Evolutionary conservation across 345 rosid genomes (phyloP).

Genomic region (Diplotaxis tenuifolia): DNA sequence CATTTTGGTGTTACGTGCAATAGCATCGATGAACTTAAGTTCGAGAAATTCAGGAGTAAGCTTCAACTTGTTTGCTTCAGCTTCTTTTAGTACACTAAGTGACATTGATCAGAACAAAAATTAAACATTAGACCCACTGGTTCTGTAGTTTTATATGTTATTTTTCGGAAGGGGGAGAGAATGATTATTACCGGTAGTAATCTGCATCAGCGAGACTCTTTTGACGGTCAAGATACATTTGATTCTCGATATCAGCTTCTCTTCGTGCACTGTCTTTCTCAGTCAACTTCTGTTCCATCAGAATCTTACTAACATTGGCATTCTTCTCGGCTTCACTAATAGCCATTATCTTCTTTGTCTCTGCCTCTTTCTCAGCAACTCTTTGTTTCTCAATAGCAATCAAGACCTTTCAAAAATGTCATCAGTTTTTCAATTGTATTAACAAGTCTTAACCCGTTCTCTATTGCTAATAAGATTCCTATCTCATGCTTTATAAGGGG

Average conservation of each 20-base stretch:
- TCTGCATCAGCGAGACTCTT: constrained; percentile 84
- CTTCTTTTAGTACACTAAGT: constrained; percentile 69
- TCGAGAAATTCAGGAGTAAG: constrained; percentile 89
- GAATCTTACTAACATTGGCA: constrained; percentile 77
- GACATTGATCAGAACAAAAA: constrained; percentile 19
- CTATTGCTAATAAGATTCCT: background rate
- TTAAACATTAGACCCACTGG: background rate
- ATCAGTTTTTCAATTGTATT: background rate
- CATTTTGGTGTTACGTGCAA: constrained; percentile 78
- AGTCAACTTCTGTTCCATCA: constrained; percentile 80
- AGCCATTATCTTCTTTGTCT: constrained; percentile 82
- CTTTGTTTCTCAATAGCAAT: constrained; percentile 79
- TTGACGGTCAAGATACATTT: constrained; percentile 71
- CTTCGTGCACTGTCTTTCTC: constrained; percentile 78
- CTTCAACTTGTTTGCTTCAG: constrained; percentile 88
- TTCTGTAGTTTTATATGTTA: background rate
- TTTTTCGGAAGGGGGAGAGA: background rate
- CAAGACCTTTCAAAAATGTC: constrained; percentile 54
- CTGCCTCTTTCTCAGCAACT: constrained; percentile 89
- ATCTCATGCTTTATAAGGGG: background rate
- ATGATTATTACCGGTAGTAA: constrained; percentile 59
- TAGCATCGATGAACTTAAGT: constrained; percentile 81
- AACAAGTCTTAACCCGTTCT: background rate
- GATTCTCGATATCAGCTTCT: constrained; percentile 84
- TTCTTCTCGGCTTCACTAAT: constrained; percentile 90